phyloP scores from a whole-genome alignment of 1,284 basidiomycete species.

The Dichomitus squalens region DNA sequence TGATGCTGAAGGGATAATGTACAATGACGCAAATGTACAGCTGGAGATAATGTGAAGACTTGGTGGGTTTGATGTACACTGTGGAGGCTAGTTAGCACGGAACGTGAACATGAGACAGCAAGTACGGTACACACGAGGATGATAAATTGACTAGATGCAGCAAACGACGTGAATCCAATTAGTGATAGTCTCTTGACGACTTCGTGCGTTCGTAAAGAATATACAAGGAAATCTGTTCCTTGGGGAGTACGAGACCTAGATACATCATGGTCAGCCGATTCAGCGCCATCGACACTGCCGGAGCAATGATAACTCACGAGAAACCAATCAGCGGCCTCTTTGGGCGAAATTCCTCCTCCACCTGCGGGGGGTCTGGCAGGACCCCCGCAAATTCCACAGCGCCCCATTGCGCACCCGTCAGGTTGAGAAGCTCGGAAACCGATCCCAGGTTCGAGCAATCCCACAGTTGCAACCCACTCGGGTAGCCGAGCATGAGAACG shows the following conservation, averaged over 20 bases:
- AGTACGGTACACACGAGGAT: constrained; percentile 52
- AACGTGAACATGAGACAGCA: not conserved
- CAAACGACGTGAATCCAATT: constrained; percentile 48
- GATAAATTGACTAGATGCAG: constrained; percentile 52
- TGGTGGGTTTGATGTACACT: constrained; percentile 62
- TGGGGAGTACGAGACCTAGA: constrained; percentile 23
- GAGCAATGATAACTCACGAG: constrained; percentile 44
- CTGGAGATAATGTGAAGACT: constrained; percentile 60
- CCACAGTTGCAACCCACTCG: constrained; percentile 67
- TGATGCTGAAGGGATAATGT: constrained; percentile 49
- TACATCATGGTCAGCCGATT: not conserved
- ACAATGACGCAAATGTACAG: constrained; percentile 51
- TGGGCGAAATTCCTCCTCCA: constrained; percentile 33
- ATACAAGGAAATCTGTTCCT: constrained; percentile 44
- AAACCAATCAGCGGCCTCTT: constrained; percentile 57
- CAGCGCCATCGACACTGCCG: not conserved
- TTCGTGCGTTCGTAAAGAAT: constrained; percentile 60
- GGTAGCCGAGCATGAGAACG: constrained; percentile 63
- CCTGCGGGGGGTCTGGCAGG: constrained; percentile 39
- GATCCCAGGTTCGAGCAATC: constrained; percentile 61
- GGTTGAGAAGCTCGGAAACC: constrained; percentile 56
- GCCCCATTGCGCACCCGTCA: constrained; percentile 41
- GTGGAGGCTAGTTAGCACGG: constrained; percentile 6
- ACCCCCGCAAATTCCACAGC: constrained; percentile 47
- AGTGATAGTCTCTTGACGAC: constrained; percentile 53